These are phyloP conservation scores for Monosporascus sp. DNA, from an alignment of 2,329 filamentous ascomycete genomes.

Conservation along the genomic window DNA sequence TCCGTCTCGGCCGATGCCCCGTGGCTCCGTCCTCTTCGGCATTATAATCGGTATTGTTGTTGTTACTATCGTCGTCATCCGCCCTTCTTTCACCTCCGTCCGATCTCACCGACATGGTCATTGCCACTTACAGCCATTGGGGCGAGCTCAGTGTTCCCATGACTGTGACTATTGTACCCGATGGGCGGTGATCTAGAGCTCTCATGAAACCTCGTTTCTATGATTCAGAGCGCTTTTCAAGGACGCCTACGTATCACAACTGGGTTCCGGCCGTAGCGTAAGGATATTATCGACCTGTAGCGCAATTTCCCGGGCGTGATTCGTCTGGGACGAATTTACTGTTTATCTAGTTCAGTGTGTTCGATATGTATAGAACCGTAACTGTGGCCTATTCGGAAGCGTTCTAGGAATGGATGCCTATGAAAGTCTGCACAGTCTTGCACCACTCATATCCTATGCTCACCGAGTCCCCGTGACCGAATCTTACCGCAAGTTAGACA, in stretches of 20 bases:
- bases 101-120: constrained; percentile 30
- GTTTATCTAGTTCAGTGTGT: constrained; percentile 58
- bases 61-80: constrained; percentile 44
- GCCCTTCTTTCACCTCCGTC: constrained; percentile 24
- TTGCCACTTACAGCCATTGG: constrained; percentile 25
- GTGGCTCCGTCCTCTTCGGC: constrained; percentile 34
- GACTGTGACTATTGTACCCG: constrained; percentile 9
- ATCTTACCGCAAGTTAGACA: constrained; percentile 66
- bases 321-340: constrained; percentile 57
- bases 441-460: constrained; percentile 9
- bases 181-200: constrained; percentile 23
- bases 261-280: constrained; percentile 70
- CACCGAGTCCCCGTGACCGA: constrained; percentile 77
- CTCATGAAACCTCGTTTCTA: constrained; percentile 55
- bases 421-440: not conserved
- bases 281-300: constrained; percentile 75
- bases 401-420: constrained; percentile 73
- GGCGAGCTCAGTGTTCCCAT: constrained; percentile 11
- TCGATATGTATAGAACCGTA: constrained; percentile 66
- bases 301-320: constrained; percentile 40
- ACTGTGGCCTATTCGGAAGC: constrained; percentile 65
- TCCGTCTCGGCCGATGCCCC: constrained; percentile 44
- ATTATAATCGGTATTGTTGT: constrained; percentile 37
- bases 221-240: constrained; percentile 77
- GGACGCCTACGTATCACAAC: constrained; percentile 72